These are phyloP conservation scores for Nicotiana obtusifolia DNA, from an alignment of 257 asterid species.

Conservation along the genomic window DNA sequence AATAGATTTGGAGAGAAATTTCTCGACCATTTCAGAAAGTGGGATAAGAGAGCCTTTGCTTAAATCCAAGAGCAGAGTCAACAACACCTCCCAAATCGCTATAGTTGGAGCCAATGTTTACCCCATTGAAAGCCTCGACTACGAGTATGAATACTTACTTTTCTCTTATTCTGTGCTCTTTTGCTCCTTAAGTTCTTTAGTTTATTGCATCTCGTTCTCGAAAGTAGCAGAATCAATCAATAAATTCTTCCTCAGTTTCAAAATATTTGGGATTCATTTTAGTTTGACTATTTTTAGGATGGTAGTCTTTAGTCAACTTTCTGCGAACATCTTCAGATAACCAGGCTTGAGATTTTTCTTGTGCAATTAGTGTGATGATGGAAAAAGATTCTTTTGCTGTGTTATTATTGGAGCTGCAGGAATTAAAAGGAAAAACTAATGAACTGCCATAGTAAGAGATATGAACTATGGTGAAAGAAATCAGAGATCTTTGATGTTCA, in stretches of 20 bases:
- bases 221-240: not conserved
- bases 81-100: conserved; percentile 80
- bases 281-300: no score
- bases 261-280: not conserved
- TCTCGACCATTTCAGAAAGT: conserved; percentile 16
- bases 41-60: conserved; percentile 47
- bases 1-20: conserved; percentile 38
- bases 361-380: not conserved
- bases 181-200: not conserved
- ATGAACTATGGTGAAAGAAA: not conserved
- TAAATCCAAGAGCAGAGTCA: conserved; percentile 41
- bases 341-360: not conserved
- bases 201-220: no score
- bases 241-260: not conserved
- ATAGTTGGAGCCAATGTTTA: conserved; percentile 64
- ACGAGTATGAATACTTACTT: conserved; percentile 42
- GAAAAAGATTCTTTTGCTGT: not conserved
- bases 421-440: not conserved
- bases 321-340: not conserved
- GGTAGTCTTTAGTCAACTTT: not conserved
- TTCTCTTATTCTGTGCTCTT: not conserved
- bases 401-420: not conserved
- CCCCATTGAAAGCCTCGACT: conserved; percentile 79
- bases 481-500: not conserved
- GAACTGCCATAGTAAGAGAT: not conserved